Conservation (phyloP, 2,329 filamentous ascomycete genomes). For the Bertia moriformis region DNA sequence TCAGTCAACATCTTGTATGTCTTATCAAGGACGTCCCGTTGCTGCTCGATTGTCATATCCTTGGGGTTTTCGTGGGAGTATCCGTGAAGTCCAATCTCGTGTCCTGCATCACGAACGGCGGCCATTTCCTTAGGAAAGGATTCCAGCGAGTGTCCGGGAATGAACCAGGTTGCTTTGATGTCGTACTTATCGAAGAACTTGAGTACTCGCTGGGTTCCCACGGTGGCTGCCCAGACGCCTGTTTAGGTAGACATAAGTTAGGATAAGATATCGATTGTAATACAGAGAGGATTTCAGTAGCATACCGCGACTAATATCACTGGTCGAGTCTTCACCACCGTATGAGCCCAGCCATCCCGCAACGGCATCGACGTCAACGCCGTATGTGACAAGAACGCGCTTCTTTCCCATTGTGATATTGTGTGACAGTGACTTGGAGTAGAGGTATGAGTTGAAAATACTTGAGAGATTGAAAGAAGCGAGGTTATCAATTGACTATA, state of each 20-base stretch:
- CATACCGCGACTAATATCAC: slow-evolving; percentile 14
- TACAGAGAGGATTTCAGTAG: no score
- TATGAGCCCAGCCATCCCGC: slow-evolving; percentile 17
- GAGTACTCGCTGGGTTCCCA: slow-evolving; percentile 30
- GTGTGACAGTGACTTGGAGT: slow-evolving; percentile 7
- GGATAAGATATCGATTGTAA: no score
- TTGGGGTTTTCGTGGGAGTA: slow-evolving; percentile 63
- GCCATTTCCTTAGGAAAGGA: slow-evolving; percentile 41
- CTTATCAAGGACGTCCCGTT: slow-evolving; percentile 61
- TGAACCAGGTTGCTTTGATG: slow-evolving; percentile 43
- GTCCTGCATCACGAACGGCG: slow-evolving; percentile 36
- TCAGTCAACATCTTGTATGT: slow-evolving; percentile 58
- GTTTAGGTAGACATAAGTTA: no score
- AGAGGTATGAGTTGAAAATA: no score
- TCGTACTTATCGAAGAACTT: slow-evolving; percentile 40
- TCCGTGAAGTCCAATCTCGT: slow-evolving; percentile 46
- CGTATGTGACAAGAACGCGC: slow-evolving; percentile 14
- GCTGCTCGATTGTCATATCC: slow-evolving; percentile 62
- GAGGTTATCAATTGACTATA: no score
- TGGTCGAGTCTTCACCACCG: slow-evolving; percentile 15
- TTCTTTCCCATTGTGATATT: slow-evolving; percentile 18
- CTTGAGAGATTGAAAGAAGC: no score
- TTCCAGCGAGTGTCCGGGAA: slow-evolving; percentile 37
- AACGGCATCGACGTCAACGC: slow-evolving; percentile 16
- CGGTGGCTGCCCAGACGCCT: slow-evolving; percentile 36